A percentile compares a stretch with the other conserved stretches of the same genome.
phyloP scores from a whole-genome alignment of 768 basidiomycete species.

The Leccinum incarnatum region DNA sequence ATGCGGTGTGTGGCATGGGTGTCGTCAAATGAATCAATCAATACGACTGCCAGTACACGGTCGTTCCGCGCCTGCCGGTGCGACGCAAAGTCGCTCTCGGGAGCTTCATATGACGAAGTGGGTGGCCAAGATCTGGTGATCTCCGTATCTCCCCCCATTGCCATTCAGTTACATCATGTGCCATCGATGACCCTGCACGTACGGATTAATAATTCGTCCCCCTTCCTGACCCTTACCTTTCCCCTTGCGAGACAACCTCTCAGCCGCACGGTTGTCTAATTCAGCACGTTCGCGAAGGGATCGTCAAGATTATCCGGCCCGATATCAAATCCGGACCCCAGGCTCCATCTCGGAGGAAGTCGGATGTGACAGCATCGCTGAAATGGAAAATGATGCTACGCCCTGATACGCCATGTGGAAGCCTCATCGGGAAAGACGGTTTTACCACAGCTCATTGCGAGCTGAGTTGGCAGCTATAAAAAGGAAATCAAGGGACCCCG shows the following conservation, averaged over 20 bases:
- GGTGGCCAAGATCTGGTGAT: slow-evolving; percentile 17
- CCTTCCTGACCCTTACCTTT: not conserved
- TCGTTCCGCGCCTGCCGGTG: slow-evolving; percentile 26
- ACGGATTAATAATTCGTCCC: slow-evolving; percentile 24
- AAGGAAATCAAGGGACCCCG: slow-evolving; percentile 20
- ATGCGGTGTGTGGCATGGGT: slow-evolving; percentile 6
- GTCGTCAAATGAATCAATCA: slow-evolving; percentile 20
- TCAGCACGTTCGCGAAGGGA: slow-evolving; percentile 29
- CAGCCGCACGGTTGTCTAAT: slow-evolving; percentile 19
- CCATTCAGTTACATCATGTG: slow-evolving; percentile 15
- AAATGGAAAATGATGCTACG: slow-evolving; percentile 17
- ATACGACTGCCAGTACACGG: slow-evolving; percentile 19
- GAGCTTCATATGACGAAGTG: slow-evolving; percentile 6
- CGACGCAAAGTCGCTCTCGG: slow-evolving; percentile 13
- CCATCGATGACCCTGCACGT: slow-evolving; percentile 21
- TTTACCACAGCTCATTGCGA: slow-evolving; percentile 1
- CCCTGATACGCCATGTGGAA: slow-evolving; percentile 27
- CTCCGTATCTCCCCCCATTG: slow-evolving; percentile 9
- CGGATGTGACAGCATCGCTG: slow-evolving; percentile 24
- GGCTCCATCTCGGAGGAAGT: slow-evolving; percentile 21
- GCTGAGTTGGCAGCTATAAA: slow-evolving; percentile 6
- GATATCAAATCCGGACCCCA: slow-evolving; percentile 9
- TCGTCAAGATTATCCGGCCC: slow-evolving; percentile 32
- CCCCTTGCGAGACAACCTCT: slow-evolving; percentile 14
- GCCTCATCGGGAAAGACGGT: not conserved